phyloP scores from a whole-genome alignment of 1,284 basidiomycete genomes.

The Trametes pubescens region DNA sequence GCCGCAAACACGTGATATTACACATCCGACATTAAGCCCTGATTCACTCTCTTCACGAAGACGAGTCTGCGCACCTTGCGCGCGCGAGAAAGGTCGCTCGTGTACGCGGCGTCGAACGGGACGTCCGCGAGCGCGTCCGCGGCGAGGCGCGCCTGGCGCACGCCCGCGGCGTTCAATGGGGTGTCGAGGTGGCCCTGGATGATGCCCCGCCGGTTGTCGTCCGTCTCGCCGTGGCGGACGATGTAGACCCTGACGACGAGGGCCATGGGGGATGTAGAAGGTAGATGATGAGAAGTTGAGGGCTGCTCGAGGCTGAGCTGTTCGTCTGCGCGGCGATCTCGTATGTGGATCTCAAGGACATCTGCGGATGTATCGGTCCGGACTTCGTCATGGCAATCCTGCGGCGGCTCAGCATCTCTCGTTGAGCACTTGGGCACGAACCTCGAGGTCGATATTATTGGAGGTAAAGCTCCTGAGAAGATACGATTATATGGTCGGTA shows the following conservation, averaged over 20 bases:
- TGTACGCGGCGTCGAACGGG: slow-evolving; percentile 59
- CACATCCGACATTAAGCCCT: too few species aligned
- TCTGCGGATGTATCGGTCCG: neutral
- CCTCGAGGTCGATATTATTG: too few species aligned
- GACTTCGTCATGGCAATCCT: too few species aligned
- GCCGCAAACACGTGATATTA: neutral
- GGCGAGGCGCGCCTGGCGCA: slow-evolving; percentile 62
- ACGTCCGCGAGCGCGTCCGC: slow-evolving; percentile 59
- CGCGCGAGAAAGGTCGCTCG: slow-evolving; percentile 73
- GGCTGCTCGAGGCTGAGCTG: neutral
- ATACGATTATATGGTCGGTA: too few species aligned
- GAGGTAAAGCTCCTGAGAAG: too few species aligned
- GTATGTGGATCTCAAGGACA: neutral
- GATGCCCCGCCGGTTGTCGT: slow-evolving; percentile 64
- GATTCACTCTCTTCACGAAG: neutral
- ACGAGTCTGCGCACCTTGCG: slow-evolving; percentile 52
- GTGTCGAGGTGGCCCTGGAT: slow-evolving; percentile 80
- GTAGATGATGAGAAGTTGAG: neutral
- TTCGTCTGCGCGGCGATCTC: neutral
- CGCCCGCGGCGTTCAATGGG: slow-evolving; percentile 63
- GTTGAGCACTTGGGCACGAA: neutral
- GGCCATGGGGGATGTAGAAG: neutral
- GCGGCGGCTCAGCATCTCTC: too few species aligned
- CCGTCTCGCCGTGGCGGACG: slow-evolving; percentile 80
- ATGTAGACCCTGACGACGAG: slow-evolving; percentile 56